Conservation (phyloP, 768 basidiomycete genomes). For the Hericium erinaceus region DNA sequence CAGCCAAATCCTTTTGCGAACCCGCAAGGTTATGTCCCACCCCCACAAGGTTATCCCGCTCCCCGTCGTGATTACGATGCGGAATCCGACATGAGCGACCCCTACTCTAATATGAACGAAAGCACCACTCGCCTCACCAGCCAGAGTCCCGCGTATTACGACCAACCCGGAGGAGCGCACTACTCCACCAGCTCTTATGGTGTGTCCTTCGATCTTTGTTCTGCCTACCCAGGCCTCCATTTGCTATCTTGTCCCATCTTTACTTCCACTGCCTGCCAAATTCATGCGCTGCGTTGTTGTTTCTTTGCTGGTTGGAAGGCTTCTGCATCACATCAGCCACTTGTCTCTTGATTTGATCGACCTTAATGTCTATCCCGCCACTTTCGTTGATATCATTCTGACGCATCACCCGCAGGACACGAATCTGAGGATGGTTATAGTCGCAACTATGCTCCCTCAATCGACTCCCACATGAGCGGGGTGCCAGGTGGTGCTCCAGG, state of each 20-base stretch:
- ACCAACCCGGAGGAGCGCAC: no score
- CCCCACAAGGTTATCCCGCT: conserved; percentile 9
- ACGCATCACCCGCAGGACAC: conserved; percentile 17
- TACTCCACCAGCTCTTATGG: conserved; percentile 10
- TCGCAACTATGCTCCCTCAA: conserved; percentile 24
- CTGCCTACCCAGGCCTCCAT: no score
- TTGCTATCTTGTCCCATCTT: no score
- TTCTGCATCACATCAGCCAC: no score
- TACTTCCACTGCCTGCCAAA: no score
- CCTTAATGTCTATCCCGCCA: not conserved
- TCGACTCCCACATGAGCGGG: conserved; percentile 25
- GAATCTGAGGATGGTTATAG: conserved; percentile 23
- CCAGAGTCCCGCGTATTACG: conserved; percentile 7
- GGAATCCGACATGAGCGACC: conserved; percentile 15
- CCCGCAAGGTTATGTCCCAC: conserved; percentile 16
- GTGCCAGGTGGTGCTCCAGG: conserved; percentile 15
- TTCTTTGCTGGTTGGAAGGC: no score
- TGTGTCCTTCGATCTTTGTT: not conserved
- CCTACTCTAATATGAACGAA: conserved; percentile 12
- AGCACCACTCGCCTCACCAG: conserved; percentile 12
- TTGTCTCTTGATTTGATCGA: not conserved
- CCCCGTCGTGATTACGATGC: conserved; percentile 15
- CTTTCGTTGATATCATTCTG: not conserved
- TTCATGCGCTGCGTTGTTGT: not conserved
- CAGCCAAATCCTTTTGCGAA: conserved; percentile 24